Conservation (phyloP, 176 grass and related monocot species). For the Zoysia japonica region DNA sequence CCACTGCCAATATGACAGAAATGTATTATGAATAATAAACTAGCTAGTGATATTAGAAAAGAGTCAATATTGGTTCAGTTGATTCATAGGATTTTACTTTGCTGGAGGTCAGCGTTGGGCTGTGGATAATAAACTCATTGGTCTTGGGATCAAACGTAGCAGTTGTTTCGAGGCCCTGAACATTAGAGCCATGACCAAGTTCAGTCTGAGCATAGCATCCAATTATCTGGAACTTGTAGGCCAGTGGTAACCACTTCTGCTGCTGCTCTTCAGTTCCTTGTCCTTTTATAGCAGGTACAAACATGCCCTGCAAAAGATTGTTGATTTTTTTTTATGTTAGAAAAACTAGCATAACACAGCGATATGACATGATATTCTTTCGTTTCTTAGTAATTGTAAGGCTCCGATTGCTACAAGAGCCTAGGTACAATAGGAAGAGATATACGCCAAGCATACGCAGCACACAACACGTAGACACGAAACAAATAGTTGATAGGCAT, state of each 20-base stretch:
- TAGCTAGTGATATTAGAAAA: background rate
- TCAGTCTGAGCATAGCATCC: slow-evolving; percentile 99
- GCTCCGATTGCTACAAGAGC: background rate
- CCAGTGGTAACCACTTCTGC: slow-evolving; percentile 88
- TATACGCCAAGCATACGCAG: background rate
- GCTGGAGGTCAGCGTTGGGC: slow-evolving; percentile 95
- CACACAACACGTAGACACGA: too few species aligned
- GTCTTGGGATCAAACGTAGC: slow-evolving; percentile 84
- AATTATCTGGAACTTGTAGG: slow-evolving; percentile 91
- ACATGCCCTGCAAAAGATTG: slow-evolving; percentile 74
- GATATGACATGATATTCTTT: too few species aligned
- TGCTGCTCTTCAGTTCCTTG: slow-evolving; percentile 95
- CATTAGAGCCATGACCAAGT: slow-evolving; percentile 95
- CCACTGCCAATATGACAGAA: slow-evolving; percentile 62
- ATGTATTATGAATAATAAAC: slow-evolving; percentile 7
- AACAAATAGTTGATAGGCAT: slow-evolving; percentile 9
- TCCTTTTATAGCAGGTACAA: slow-evolving; percentile 98
- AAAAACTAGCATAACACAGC: too few species aligned
- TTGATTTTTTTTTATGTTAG: background rate
- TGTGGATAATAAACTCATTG: slow-evolving; percentile 95
- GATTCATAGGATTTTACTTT: slow-evolving; percentile 56
- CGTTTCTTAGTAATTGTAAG: too few species aligned
- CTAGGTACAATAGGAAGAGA: background rate
- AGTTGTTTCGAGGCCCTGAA: slow-evolving; percentile 98
- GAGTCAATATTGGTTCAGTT: background rate